Conservation (phyloP, 2,329 filamentous ascomycete species). For the Grosmannia clavigera region DNA sequence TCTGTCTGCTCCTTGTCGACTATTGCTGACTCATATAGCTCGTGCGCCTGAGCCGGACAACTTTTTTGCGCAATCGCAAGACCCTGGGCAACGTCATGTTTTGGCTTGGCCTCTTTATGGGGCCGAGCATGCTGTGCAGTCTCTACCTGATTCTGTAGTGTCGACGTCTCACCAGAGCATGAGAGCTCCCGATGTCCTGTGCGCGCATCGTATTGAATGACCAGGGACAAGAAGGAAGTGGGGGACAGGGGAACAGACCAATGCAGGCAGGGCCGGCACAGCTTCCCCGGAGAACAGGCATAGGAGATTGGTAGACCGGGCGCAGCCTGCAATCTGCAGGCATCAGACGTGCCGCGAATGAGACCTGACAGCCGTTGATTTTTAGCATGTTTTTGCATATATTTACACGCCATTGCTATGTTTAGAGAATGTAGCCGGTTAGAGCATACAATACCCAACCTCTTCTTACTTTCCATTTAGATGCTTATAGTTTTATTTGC, state of each 20-base stretch:
- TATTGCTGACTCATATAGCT: slow-evolving; percentile 26
- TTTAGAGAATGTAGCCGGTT: neutral
- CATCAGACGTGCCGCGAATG: neutral
- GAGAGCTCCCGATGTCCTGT: neutral
- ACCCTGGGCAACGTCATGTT: slow-evolving; percentile 63
- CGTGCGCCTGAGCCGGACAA: slow-evolving; percentile 53
- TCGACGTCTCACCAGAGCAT: neutral
- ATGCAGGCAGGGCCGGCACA: neutral
- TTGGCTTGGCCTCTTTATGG: slow-evolving; percentile 68
- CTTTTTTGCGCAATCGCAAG: slow-evolving; percentile 47
- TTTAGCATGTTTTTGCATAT: neutral
- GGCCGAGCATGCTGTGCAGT: slow-evolving; percentile 54
- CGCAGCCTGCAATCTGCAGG: neutral
- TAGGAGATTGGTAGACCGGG: neutral
- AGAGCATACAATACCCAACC: neutral
- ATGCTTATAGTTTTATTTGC: too few relatives aligned
- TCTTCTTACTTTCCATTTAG: neutral
- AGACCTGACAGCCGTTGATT: neutral
- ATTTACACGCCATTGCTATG: neutral
- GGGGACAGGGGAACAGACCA: neutral
- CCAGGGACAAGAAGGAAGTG: too few relatives aligned
- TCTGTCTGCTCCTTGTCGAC: too few relatives aligned
- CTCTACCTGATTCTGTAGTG: slow-evolving; percentile 43
- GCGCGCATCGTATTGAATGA: too few relatives aligned
- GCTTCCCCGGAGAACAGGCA: neutral